Base-by-base conservation (phyloP, 2,329 filamentous ascomycete species). In the Aschersonia sp. region DNA sequence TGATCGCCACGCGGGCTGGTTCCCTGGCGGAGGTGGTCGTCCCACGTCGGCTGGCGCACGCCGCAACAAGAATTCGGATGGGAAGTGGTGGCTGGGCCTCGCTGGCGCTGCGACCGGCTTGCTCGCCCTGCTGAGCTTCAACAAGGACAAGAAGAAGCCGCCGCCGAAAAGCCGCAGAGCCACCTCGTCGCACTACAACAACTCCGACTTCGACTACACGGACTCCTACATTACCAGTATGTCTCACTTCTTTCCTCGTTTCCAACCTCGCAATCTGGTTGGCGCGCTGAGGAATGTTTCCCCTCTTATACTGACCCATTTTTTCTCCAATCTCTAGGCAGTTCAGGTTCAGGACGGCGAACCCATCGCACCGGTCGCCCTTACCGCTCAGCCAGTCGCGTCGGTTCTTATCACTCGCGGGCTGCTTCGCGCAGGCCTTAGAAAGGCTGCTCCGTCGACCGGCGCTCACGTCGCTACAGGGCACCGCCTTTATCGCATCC, bases 1-100 rank as follows among this genome's bases (percentile, higher is more conserved):
- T 51, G 73, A 78, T 47, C 67, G 70, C 53, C 73, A 78, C 55
- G 65, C 69, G 46, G 73, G 71, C 44, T 82, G 78, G 72, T 79
- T 77, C 48, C 20, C 20, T 38, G 6, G 32, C 32, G 40, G 40
- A 6, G 77, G 71, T 40, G 67, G 72, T 30, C 49, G 61, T 31
- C 63, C 65, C 2, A 53, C 63, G 3, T 61, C 66, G 43, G 54
- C 70, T 54, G 55, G 62, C 56, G 57, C 66, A 49, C 63, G 71
- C 51, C 64, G 69, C 41, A 59, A 66, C 48, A 75, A 79, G 66
- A 69, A 67, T 52, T 69, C 65, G 30, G 63, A 66, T 53, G 72
- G 74, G 28, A 61, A 66, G 28, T 71, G 71, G 53, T 75, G 75
- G 68, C 56, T 80, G 28, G 74, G 75, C 31, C 60, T 78, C 30